phyloP scores from a whole-genome alignment of 345 rosid genomes.

The Corchorus olitorius region DNA sequence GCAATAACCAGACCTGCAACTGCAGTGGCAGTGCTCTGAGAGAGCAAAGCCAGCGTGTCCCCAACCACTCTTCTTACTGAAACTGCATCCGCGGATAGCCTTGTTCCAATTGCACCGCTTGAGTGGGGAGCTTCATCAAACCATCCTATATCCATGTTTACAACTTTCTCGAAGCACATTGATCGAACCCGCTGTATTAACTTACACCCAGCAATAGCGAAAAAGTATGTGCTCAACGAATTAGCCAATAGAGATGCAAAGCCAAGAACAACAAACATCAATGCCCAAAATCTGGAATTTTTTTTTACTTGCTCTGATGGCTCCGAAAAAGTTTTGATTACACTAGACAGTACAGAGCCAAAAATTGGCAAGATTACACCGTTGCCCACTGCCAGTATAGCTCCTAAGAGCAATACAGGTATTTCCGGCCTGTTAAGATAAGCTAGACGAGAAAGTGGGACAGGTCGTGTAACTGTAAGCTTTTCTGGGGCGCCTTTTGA shows the following conservation, averaged over 20 bases:
- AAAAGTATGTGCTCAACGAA: conserved; percentile 57
- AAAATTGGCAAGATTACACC: conserved; percentile 65
- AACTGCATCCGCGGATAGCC: conserved; percentile 83
- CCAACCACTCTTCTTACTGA: conserved; percentile 69
- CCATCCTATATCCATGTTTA: conserved; percentile 87
- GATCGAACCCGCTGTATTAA: conserved; percentile 63
- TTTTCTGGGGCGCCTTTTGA: conserved; percentile 14
- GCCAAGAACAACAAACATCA: conserved; percentile 58
- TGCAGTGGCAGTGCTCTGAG: conserved; percentile 61
- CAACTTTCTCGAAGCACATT: conserved; percentile 77
- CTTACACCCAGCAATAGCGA: conserved; percentile 68
- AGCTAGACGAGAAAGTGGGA: conserved; percentile 56
- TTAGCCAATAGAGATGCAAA: conserved; percentile 48
- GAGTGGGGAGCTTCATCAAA: conserved; percentile 78
- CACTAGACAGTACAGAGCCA: conserved; percentile 53
- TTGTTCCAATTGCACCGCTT: conserved; percentile 75
- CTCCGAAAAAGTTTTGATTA: conserved; percentile 60
- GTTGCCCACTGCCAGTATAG: conserved; percentile 48
- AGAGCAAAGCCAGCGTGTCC: conserved; percentile 59
- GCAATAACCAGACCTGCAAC: conserved; percentile 67
- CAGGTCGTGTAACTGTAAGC: conserved; percentile 29
- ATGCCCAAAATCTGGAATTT: conserved; percentile 68
- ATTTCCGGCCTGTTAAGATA: conserved; percentile 75
- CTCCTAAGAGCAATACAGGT: conserved; percentile 57
- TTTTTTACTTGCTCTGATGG: conserved; percentile 55